Conservation (phyloP, 2,329 filamentous ascomycete species). For the Mycosphaerelloides madeirae region DNA sequence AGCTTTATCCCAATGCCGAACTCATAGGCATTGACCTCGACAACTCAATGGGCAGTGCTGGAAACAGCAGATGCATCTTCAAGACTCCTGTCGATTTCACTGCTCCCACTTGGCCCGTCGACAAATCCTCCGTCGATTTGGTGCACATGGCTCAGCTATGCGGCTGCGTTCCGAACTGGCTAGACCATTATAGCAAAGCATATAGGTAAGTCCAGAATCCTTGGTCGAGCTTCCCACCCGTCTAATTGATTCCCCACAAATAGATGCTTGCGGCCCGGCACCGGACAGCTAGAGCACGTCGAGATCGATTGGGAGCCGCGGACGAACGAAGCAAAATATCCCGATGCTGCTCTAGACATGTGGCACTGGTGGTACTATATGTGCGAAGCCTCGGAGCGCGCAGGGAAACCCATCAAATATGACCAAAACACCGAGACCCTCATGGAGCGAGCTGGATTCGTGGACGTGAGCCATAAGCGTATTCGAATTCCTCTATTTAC, state of each 20-base stretch:
- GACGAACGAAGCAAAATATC: constrained; percentile 52
- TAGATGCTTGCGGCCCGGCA: constrained; percentile 71
- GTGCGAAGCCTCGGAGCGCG: constrained; percentile 61
- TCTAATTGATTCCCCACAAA: constrained; percentile 1
- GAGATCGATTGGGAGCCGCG: constrained; percentile 80
- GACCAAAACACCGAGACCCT: constrained; percentile 57
- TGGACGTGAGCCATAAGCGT: constrained; percentile 64
- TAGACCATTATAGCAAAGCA: constrained; percentile 64
- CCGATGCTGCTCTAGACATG: constrained; percentile 52
- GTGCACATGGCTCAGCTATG: constrained; percentile 76
- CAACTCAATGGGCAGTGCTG: constrained; percentile 16
- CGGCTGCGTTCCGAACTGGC: constrained; percentile 75
- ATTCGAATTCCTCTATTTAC: constrained; percentile 60
- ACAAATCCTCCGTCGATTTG: constrained; percentile 69
- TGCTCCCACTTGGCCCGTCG: constrained; percentile 67
- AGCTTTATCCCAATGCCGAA: constrained; percentile 44
- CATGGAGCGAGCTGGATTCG: constrained; percentile 69
- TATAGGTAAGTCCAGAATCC: constrained; percentile 24
- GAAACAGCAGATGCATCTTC: constrained; percentile 16
- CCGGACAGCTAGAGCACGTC: constrained; percentile 76
- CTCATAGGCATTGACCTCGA: constrained; percentile 27
- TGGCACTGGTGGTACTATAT: constrained; percentile 66
- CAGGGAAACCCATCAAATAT: constrained; percentile 62
- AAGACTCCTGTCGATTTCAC: constrained; percentile 60
- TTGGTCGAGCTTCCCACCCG: neutral